A percentile compares a stretch with the other conserved stretches of the same genome.
These are phyloP conservation scores for Penicillium flavigenum DNA, from an alignment of 495 filamentous ascomycete species.

Conservation along the genomic window DNA sequence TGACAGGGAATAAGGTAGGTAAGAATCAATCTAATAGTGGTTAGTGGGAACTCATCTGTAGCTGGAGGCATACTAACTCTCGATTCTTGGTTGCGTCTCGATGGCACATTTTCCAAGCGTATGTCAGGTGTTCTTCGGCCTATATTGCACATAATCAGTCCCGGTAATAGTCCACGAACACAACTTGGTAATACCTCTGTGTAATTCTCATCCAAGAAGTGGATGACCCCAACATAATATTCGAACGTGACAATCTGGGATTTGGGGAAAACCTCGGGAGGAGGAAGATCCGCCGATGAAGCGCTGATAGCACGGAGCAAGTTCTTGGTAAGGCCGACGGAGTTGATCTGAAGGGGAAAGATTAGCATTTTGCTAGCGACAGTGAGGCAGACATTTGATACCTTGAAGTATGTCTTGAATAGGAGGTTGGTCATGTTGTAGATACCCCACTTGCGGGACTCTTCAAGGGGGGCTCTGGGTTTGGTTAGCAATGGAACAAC, in stretches of 20 bases:
- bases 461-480: constrained; percentile 74
- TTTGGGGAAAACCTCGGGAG: constrained; percentile 70
- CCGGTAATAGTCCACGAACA: constrained; percentile 11
- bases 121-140: constrained; percentile 77
- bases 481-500: constrained; percentile 24
- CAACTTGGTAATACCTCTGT: constrained; percentile 49
- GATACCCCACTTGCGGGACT: constrained; percentile 94
- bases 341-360: constrained; percentile 59
- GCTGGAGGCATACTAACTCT: constrained; percentile 56
- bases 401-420: constrained; percentile 98
- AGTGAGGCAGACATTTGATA: constrained; percentile 17
- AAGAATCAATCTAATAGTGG: constrained; percentile 68
- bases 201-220: constrained; percentile 93
- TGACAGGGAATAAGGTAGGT: constrained; percentile 92
- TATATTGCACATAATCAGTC: constrained; percentile 29
- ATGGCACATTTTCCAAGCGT: constrained; percentile 77
- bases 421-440: constrained; percentile 90
- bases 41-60: constrained; percentile 49
- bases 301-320: constrained; percentile 78
- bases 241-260: constrained; percentile 94
- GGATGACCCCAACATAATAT: constrained; percentile 87
- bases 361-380: constrained; percentile 7
- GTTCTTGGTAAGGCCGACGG: constrained; percentile 85
- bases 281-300: constrained; percentile 71
- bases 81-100: constrained; percentile 67